phyloP scores from a whole-genome alignment of 202 grass and related monocot genomes.

The Miscanthus sacchariflorus region DNA sequence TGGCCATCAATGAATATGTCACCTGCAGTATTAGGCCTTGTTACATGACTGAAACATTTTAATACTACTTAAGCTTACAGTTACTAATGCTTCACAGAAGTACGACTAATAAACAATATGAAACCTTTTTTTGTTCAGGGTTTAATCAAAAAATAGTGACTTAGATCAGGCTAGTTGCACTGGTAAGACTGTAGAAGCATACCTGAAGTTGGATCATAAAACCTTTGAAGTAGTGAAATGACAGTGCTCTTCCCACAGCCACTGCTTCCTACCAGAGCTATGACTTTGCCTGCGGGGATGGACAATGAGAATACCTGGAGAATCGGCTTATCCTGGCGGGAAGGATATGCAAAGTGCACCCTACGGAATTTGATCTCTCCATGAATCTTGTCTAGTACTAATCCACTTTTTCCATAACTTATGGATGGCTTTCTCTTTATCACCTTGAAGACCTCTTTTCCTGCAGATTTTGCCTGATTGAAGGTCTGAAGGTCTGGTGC shows the following conservation, averaged over 20 bases:
- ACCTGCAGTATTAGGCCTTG: conserved; percentile 50
- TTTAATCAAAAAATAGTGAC: conserved; percentile 10
- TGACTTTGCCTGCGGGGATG: conserved; percentile 59
- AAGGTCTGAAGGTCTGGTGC: conserved; percentile 75
- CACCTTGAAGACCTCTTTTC: conserved; percentile 70
- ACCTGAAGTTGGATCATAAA: conserved; percentile 73
- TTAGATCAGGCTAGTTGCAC: conserved; percentile 23
- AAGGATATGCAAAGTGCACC: conserved; percentile 69
- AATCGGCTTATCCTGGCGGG: conserved; percentile 54
- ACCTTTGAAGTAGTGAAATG: conserved; percentile 69
- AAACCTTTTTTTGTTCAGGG: background rate
- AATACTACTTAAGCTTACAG: conserved; percentile 20
- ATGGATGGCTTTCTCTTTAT: conserved; percentile 61
- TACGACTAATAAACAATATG: conserved; percentile 15
- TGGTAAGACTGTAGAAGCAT: background rate
- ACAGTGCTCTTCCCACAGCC: conserved; percentile 81
- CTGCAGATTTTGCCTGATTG: conserved; percentile 65
- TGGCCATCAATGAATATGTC: conserved; percentile 60
- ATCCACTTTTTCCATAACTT: conserved; percentile 49
- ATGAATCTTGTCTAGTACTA: conserved; percentile 42
- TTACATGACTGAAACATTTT: conserved; percentile 34
- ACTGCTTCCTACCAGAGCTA: conserved; percentile 71
- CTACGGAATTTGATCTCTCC: conserved; percentile 57
- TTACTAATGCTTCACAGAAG: conserved; percentile 16
- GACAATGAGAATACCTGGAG: conserved; percentile 62